Base-by-base conservation (phyloP, 2,329 filamentous ascomycete genomes). In the Rhinocladiella mackenziei region DNA sequence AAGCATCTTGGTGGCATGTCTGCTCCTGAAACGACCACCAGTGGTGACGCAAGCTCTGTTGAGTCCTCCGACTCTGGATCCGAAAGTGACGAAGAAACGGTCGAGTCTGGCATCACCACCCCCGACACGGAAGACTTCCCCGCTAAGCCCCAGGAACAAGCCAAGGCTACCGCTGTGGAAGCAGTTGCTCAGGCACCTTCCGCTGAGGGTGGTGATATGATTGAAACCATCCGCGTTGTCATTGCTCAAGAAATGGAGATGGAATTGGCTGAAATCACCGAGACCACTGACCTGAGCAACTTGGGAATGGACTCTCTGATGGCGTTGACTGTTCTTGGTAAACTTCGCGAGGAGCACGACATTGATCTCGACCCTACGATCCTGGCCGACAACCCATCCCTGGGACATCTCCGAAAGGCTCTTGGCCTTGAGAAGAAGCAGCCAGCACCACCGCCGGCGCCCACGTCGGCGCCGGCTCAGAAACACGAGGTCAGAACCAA, bases 231-330 rank as follows among this genome's bases (percentile, higher is more conserved):
- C 19, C 58, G 65, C n/a, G 53, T 60, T 8, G 68, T 64, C 25
- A 57, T 72, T 29, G 63, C 66, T 1, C 64, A 69, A 35, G 67
- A 71, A 43, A 71, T 71, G 50, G 68, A 68, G 20, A 62, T 72
- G 23, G 53, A 65, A 8, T 55, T 65, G 2, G 60, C 60, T 7
- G 69, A 71, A 30, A 60, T 72, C 18, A 56, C 61, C 7, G 63
- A 59, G 18, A 59, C 65, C 6, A 63, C 63, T 8, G 68, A 69
- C 42, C 58, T 72, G 29, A 62, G 58, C 15, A 64, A 67, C 39
- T 61, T 71, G 55, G 69, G 69, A 4, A 67, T 72, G 59, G 69
- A 72, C 45, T 71, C 69, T 3, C 56, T 71, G 17, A 67, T 72
- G 60, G 67, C 66, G 4, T 58, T 71, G 19, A 69, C 68, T 2